Conservation (phyloP, 805 yeast genomes). For the Maudiozyma turicensis region DNA sequence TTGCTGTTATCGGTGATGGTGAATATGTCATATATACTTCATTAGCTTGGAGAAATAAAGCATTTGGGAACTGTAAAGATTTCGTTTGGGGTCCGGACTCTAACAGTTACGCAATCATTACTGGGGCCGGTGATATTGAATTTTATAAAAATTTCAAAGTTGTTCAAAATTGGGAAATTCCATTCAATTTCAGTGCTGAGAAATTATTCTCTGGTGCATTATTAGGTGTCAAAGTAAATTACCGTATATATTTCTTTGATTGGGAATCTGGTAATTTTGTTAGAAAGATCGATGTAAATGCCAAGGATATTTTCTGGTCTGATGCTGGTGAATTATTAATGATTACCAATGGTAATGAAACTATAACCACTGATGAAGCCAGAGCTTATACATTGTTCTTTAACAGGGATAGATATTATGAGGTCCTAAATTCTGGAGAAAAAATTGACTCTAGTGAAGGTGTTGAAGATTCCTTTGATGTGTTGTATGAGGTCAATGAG, state of each 20-base stretch:
- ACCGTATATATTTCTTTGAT: constrained; percentile 80
- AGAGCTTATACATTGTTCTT: constrained; percentile 71
- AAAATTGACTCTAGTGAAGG: constrained; percentile 71
- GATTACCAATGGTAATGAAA: constrained; percentile 49
- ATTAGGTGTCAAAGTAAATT: constrained; percentile 74
- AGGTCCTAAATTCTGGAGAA: constrained; percentile 47
- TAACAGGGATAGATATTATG: constrained; percentile 56
- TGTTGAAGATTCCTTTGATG: constrained; percentile 77
- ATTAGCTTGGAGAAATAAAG: constrained; percentile 94
- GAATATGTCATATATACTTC: constrained; percentile 95
- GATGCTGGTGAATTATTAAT: constrained; percentile 86
- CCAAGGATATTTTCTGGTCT: constrained; percentile 78
- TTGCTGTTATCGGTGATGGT: constrained; percentile 95
- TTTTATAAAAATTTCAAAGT: constrained; percentile 81
- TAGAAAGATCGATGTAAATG: constrained; percentile 82
- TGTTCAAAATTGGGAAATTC: constrained; percentile 48
- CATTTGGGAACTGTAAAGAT: constrained; percentile 82
- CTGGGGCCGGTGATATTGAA: constrained; percentile 52
- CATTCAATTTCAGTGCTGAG: constrained; percentile 66
- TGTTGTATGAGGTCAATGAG: constrained; percentile 73
- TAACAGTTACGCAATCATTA: constrained; percentile 75
- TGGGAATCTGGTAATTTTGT: constrained; percentile 86
- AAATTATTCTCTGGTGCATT: constrained; percentile 76
- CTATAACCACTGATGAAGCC: constrained; percentile 20
- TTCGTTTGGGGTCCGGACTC: constrained; percentile 95